Conservation (phyloP, 768 basidiomycete genomes). For the Pleurotus djamor region DNA sequence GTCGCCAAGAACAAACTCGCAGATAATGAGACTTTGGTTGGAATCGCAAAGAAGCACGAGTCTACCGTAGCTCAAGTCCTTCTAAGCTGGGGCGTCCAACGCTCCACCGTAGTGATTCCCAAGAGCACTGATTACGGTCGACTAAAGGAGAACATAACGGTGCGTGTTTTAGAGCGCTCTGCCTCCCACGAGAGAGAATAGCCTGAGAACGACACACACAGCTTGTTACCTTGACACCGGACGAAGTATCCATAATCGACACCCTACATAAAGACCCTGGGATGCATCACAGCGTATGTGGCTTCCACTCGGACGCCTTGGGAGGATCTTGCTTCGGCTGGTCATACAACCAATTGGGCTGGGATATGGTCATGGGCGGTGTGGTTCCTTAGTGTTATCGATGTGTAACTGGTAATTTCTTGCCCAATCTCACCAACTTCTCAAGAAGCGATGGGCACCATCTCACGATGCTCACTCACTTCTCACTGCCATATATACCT, state of each 20-base stretch:
- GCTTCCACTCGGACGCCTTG: conserved; percentile 23
- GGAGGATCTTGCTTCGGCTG: conserved; percentile 32
- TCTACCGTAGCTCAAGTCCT: conserved; percentile 47
- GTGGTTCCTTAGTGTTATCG: conserved; percentile 1
- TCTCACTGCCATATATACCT: too few relatives aligned
- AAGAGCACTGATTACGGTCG: conserved; percentile 50
- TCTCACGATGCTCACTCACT: too few relatives aligned
- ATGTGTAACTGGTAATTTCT: not conserved
- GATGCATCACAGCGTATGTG: conserved; percentile 34
- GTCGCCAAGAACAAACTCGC: conserved; percentile 26
- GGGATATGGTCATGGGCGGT: conserved; percentile 28
- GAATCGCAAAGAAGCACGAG: conserved; percentile 24
- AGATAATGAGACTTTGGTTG: conserved; percentile 20
- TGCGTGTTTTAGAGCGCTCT: conserved; percentile 13
- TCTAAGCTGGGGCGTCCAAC: conserved; percentile 65
- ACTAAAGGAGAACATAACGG: conserved; percentile 46
- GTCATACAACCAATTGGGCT: conserved; percentile 34
- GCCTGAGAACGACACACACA: conserved; percentile 1
- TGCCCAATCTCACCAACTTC: not conserved
- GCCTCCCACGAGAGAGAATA: too few relatives aligned
- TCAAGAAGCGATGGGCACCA: not conserved
- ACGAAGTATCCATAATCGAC: conserved; percentile 36
- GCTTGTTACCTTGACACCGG: conserved; percentile 25
- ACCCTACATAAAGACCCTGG: conserved; percentile 33
- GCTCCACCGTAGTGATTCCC: conserved; percentile 59